These are phyloP conservation scores for Rhizopus arrhizus DNA, from an alignment of 371 early-diverging fungal genomes.

Conservation along the genomic window DNA sequence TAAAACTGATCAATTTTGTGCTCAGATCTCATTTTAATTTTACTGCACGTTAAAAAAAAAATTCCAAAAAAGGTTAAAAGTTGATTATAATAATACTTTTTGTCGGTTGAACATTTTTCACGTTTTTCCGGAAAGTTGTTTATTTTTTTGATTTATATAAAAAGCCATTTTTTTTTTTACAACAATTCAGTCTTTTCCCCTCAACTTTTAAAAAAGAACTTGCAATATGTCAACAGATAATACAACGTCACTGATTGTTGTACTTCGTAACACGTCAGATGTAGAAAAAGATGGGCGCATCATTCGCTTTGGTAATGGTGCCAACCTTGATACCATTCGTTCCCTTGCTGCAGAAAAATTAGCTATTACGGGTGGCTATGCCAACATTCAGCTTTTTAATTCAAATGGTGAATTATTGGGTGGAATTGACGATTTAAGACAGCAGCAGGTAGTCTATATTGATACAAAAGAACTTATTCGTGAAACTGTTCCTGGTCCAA, in stretches of 20 bases:
- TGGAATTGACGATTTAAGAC: slow-evolving; percentile 26
- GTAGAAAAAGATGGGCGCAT: slow-evolving; percentile 37
- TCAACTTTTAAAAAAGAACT: not conserved
- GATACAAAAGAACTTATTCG: slow-evolving; percentile 27
- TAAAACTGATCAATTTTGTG: too few species aligned
- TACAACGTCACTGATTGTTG: slow-evolving; percentile 36
- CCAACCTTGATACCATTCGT: slow-evolving; percentile 33
- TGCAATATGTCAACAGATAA: slow-evolving; percentile 19
- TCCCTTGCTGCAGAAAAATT: slow-evolving; percentile 36
- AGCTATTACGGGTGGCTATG: slow-evolving; percentile 12
- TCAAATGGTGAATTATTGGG: slow-evolving; percentile 19
- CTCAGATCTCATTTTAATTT: too few species aligned
- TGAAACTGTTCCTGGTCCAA: slow-evolving; percentile 33
- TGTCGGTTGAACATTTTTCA: too few species aligned
- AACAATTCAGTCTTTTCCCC: too few species aligned
- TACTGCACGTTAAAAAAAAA: too few species aligned
- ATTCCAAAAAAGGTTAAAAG: too few species aligned
- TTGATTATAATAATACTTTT: too few species aligned
- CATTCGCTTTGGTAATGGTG: slow-evolving; percentile 29
- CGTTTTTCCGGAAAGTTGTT: too few species aligned
- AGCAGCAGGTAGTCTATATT: slow-evolving; percentile 33
- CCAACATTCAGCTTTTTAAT: slow-evolving; percentile 20
- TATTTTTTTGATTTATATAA: too few species aligned
- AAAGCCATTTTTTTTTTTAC: too few species aligned
- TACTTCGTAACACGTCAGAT: slow-evolving; percentile 20